Evolutionary conservation across 768 basidiomycete genomes (phyloP).

Genomic region (Tylopilus sp.): DNA sequence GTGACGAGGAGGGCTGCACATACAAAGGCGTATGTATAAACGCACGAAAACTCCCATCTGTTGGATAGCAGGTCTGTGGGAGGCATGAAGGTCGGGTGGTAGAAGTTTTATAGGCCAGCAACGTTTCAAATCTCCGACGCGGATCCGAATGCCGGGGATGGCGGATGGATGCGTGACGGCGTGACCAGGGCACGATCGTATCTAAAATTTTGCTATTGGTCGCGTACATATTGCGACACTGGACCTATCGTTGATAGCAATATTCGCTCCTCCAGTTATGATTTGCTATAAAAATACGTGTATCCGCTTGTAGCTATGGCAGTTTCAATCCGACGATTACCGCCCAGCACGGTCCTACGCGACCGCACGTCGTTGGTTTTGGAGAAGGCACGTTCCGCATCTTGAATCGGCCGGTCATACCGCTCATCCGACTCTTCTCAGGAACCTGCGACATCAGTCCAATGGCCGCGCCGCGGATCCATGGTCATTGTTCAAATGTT

Average conservation of each 20-base stretch:
- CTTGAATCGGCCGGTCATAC: not conserved
- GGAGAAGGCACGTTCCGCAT: not conserved
- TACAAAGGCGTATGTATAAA: constrained; percentile 27
- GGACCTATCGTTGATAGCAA: not conserved
- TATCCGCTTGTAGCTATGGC: too few relatives aligned
- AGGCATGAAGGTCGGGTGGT: not conserved
- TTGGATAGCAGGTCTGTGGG: constrained; percentile 27
- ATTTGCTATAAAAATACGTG: too few relatives aligned
- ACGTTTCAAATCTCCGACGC: constrained; percentile 26
- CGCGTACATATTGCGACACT: not conserved
- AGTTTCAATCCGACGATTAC: too few relatives aligned
- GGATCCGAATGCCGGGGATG: constrained; percentile 16
- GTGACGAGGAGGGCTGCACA: constrained; percentile 8
- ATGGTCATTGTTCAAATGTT: too few relatives aligned
- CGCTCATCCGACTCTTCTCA: not conserved
- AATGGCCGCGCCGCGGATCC: too few relatives aligned
- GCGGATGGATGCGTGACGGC: not conserved
- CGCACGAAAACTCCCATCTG: constrained; percentile 33
- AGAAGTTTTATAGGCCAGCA: constrained; percentile 18
- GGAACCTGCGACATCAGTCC: not conserved
- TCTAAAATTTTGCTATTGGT: constrained; percentile 28
- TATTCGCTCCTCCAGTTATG: not conserved
- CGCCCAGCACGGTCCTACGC: too few relatives aligned
- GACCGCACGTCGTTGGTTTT: not conserved
- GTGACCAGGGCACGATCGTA: too few relatives aligned